phyloP scores from a whole-genome alignment of 441 rosid genomes.

The Arabidopsis hybrid region DNA sequence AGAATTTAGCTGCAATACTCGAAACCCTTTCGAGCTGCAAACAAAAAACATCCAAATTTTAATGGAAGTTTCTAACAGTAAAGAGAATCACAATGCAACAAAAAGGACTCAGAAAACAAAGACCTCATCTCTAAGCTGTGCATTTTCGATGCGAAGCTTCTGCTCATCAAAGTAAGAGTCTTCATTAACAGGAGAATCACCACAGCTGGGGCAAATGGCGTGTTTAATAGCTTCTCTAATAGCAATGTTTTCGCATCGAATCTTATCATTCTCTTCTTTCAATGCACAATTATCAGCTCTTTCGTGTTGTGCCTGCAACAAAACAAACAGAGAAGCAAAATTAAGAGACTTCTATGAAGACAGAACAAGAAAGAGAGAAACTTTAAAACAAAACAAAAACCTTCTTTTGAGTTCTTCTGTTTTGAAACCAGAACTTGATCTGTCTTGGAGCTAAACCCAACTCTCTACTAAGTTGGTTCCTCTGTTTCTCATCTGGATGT shows the following conservation, averaged over 20 bases:
- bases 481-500: constrained; percentile 97
- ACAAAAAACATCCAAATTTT: background rate
- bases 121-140: constrained; percentile 87
- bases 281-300: constrained; percentile 78
- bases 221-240: constrained; percentile 90
- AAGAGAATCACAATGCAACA: background rate
- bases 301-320: constrained; percentile 82
- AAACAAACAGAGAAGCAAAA: background rate
- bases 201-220: constrained; percentile 89
- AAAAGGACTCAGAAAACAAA: constrained; percentile 18
- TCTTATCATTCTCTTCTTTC: constrained; percentile 85
- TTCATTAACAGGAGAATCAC: constrained; percentile 72
- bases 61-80: background rate
- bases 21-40: constrained; percentile 91
- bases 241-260: constrained; percentile 92
- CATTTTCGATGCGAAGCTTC: constrained; percentile 80
- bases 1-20: constrained; percentile 88
- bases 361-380: background rate
- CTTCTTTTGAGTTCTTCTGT: constrained; percentile 96
- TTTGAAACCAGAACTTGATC: constrained; percentile 99
- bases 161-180: constrained; percentile 89
- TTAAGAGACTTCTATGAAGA: background rate
- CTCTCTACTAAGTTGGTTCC: constrained; percentile 80
- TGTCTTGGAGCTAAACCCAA: constrained; percentile 84
- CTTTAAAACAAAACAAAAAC: constrained; percentile 34